Evolutionary conservation across 2,329 filamentous ascomycete genomes (phyloP).

Genomic region (Scleromitrula shiraiana): DNA sequence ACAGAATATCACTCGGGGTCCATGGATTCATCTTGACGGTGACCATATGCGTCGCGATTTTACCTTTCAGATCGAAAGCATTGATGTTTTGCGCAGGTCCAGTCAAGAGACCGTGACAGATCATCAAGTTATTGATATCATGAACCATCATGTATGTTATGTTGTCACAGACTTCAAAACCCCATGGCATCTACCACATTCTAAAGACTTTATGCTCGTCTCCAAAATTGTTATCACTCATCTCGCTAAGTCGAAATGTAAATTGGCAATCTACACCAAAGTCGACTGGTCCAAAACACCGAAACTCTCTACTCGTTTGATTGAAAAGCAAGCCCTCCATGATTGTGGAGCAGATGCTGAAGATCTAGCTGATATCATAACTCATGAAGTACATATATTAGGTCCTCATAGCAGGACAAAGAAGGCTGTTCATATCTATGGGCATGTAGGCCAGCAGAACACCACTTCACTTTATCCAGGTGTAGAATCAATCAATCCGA

Average conservation of each 20-base stretch:
- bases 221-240: conserved; percentile 94
- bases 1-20: conserved; percentile 73
- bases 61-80: conserved; percentile 64
- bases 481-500: conserved; percentile 35
- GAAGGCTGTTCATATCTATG: conserved; percentile 72
- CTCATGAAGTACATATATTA: conserved; percentile 68
- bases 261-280: conserved; percentile 78
- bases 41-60: conserved; percentile 71
- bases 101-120: conserved; percentile 62
- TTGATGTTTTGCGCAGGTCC: conserved; percentile 55
- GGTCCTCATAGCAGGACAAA: conserved; percentile 68
- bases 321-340: conserved; percentile 65
- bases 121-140: conserved; percentile 77
- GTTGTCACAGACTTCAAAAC: conserved; percentile 55
- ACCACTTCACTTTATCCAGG: conserved; percentile 53
- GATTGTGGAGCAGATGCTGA: conserved; percentile 67
- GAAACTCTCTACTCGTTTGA: conserved; percentile 48
- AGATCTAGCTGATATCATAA: conserved; percentile 66
- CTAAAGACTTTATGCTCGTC: conserved; percentile 69
- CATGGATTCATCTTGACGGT: conserved; percentile 68
- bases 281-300: conserved; percentile 77
- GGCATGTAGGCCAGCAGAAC: conserved; percentile 61
- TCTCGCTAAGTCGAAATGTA: conserved; percentile 83
- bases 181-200: conserved; percentile 68
- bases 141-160: conserved; percentile 66